Percentiles rank a stretch among this genome's conserved stretches.
These are phyloP conservation scores for Arthromyces matolae DNA, from an alignment of 768 basidiomycete species.

Conservation along the genomic window DNA sequence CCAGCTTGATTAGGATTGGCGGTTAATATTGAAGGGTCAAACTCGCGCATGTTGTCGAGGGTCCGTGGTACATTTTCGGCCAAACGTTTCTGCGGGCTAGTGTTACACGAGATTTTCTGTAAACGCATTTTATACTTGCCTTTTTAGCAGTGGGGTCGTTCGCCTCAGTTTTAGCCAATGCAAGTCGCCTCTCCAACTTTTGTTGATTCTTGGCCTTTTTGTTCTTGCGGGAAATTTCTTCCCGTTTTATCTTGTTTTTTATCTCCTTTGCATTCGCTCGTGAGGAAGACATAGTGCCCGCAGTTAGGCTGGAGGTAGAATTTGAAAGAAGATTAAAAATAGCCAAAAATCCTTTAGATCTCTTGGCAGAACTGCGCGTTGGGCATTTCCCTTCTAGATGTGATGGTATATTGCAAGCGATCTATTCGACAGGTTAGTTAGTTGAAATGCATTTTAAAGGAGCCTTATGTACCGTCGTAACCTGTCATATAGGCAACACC, in stretches of 20 bases:
- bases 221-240: slow-evolving; percentile 66
- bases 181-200: slow-evolving; percentile 79
- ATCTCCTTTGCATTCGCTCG: slow-evolving; percentile 66
- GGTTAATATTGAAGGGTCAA: slow-evolving; percentile 65
- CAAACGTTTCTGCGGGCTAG: slow-evolving; percentile 61
- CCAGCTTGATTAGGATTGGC: slow-evolving; percentile 40
- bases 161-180: slow-evolving; percentile 71
- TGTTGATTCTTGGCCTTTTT: slow-evolving; percentile 77
- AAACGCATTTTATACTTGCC: slow-evolving; percentile 37
- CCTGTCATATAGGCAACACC: slow-evolving; percentile 96
- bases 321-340: not conserved
- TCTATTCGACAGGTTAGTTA: slow-evolving; percentile 37
- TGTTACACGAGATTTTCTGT: not conserved
- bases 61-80: slow-evolving; percentile 86
- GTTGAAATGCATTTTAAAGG: slow-evolving; percentile 2
- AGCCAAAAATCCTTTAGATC: slow-evolving; percentile 38
- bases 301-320: not conserved
- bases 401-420: slow-evolving; percentile 81
- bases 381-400: slow-evolving; percentile 81
- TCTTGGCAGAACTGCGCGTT: slow-evolving; percentile 72
- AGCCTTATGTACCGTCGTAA: slow-evolving; percentile 53
- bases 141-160: slow-evolving; percentile 75
- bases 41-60: slow-evolving; percentile 90
- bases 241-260: slow-evolving; percentile 86
- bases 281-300: slow-evolving; percentile 46